phyloP scores from a whole-genome alignment of 1,284 basidiomycete species.

The Malassezia vespertilionis region DNA sequence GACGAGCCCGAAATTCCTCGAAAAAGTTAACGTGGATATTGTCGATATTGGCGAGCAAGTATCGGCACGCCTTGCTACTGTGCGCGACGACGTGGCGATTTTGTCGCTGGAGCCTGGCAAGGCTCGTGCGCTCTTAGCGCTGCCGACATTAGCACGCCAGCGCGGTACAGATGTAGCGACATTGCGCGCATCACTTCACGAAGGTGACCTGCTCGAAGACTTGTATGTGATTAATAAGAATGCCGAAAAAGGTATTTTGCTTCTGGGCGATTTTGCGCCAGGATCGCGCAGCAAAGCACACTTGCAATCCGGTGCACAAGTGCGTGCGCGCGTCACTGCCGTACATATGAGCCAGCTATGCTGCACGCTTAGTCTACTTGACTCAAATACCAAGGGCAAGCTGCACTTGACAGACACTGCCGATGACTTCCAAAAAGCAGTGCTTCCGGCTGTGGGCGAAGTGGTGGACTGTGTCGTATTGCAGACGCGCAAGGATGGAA shows the following conservation, averaged over 20 bases:
- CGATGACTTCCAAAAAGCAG: slow-evolving; percentile 59
- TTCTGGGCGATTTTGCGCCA: slow-evolving; percentile 50
- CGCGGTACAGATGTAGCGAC: slow-evolving; percentile 61
- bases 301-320: slow-evolving; percentile 64
- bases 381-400: slow-evolving; percentile 21
- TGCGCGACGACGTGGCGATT: slow-evolving; percentile 42
- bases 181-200: slow-evolving; percentile 58
- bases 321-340: slow-evolving; percentile 72
- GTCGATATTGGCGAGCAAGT: slow-evolving; percentile 42
- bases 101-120: slow-evolving; percentile 50
- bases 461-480: slow-evolving; percentile 63
- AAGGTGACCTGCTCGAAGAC: slow-evolving; percentile 64
- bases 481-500: slow-evolving; percentile 1
- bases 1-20: slow-evolving; percentile 50
- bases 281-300: slow-evolving; percentile 78
- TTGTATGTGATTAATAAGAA: slow-evolving; percentile 83
- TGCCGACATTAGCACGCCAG: slow-evolving; percentile 76
- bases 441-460: slow-evolving; percentile 59
- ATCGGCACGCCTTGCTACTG: slow-evolving; percentile 29
- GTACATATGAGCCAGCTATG: slow-evolving; percentile 10
- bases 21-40: slow-evolving; percentile 37
- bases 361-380: slow-evolving; percentile 22
- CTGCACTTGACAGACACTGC: slow-evolving; percentile 58
- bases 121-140: slow-evolving; percentile 69
- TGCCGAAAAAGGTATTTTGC: slow-evolving; percentile 33